These are phyloP conservation scores for Bombardia bombarda DNA, from an alignment of 495 filamentous ascomycete species.

Conservation along the genomic window DNA sequence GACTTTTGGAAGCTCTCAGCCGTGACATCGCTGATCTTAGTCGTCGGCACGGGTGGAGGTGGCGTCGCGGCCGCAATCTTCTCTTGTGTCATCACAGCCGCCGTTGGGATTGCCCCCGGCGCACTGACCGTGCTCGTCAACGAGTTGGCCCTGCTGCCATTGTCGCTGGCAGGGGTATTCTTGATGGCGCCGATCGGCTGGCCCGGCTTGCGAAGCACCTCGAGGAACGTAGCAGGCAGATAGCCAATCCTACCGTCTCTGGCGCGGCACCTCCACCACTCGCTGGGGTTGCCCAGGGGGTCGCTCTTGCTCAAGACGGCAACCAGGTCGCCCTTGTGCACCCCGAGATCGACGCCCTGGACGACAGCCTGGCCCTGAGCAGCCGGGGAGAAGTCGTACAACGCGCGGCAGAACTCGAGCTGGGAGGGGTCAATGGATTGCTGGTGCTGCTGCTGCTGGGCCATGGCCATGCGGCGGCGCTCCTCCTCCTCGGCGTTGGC, in stretches of 20 bases:
- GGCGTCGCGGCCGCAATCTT: slow-evolving; percentile 17
- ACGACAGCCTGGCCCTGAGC: slow-evolving; percentile 44
- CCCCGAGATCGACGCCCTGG: slow-evolving; percentile 77
- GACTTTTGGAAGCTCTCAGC: slow-evolving; percentile 88
- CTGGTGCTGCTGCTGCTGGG: slow-evolving; percentile 17
- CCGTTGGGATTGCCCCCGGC: slow-evolving; percentile 28
- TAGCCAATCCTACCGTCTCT: slow-evolving; percentile 87
- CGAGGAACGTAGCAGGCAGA: slow-evolving; percentile 81
- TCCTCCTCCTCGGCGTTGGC: slow-evolving; percentile 76
- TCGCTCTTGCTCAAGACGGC: slow-evolving; percentile 91
- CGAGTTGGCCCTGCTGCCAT: slow-evolving; percentile 39
- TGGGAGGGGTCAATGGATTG: slow-evolving; percentile 65
- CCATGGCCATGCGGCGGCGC: slow-evolving; percentile 45
- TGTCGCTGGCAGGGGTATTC: slow-evolving; percentile 46
- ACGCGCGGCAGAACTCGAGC: slow-evolving; percentile 87
- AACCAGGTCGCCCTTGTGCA: slow-evolving; percentile 92
- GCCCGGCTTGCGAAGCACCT: slow-evolving; percentile 59
- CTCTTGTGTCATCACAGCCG: too few species aligned
- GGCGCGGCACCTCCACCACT: slow-evolving; percentile 98
- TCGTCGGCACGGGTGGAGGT: slow-evolving; percentile 47
- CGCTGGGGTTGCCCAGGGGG: slow-evolving; percentile 80
- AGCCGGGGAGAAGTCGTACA: slow-evolving; percentile 88
- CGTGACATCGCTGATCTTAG: slow-evolving; percentile 60
- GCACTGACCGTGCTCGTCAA: slow-evolving; percentile 33
- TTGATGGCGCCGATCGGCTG: slow-evolving; percentile 42